phyloP scores from a whole-genome alignment of 768 basidiomycete species.

The Russula compacta region DNA sequence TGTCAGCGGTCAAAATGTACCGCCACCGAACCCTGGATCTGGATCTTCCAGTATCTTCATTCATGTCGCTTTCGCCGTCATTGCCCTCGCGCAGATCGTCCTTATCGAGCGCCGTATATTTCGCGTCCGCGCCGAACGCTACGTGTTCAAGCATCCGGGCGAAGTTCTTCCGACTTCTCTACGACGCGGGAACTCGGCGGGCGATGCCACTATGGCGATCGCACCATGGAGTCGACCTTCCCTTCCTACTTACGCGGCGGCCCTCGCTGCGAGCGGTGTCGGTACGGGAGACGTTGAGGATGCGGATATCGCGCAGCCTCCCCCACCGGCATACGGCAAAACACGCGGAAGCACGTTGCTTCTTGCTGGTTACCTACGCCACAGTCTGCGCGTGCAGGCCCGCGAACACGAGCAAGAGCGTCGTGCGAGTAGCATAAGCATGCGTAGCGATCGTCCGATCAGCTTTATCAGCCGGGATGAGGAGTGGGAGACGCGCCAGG shows the following conservation, averaged over 20 bases:
- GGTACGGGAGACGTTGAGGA: conserved; percentile 75
- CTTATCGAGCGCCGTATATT: conserved; percentile 58
- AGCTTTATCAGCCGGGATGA: conserved; percentile 49
- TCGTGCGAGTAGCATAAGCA: conserved; percentile 22
- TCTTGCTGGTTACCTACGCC: conserved; percentile 39
- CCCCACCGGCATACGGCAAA: conserved; percentile 72
- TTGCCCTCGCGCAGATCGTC: conserved; percentile 42
- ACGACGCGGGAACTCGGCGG: background rate
- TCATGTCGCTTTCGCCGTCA: conserved; percentile 52
- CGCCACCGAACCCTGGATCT: conserved; percentile 3
- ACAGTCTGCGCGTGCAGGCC: conserved; percentile 18
- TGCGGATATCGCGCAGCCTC: conserved; percentile 52
- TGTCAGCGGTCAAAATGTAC: too few relatives aligned
- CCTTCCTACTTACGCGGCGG: conserved; percentile 62
- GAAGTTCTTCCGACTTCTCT: conserved; percentile 28
- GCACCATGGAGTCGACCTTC: conserved; percentile 68
- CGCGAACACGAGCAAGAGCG: conserved; percentile 9
- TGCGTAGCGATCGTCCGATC: conserved; percentile 34
- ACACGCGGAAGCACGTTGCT: conserved; percentile 61
- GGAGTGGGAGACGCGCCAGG: conserved; percentile 45
- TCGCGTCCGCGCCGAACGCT: conserved; percentile 60
- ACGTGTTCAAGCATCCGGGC: conserved; percentile 50
- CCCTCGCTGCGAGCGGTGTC: conserved; percentile 55
- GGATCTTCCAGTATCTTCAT: conserved; percentile 38
- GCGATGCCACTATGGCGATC: conserved; percentile 17